Conservation (phyloP, 1,139 yeast genomes). For the Taphrina betulina region DNA sequence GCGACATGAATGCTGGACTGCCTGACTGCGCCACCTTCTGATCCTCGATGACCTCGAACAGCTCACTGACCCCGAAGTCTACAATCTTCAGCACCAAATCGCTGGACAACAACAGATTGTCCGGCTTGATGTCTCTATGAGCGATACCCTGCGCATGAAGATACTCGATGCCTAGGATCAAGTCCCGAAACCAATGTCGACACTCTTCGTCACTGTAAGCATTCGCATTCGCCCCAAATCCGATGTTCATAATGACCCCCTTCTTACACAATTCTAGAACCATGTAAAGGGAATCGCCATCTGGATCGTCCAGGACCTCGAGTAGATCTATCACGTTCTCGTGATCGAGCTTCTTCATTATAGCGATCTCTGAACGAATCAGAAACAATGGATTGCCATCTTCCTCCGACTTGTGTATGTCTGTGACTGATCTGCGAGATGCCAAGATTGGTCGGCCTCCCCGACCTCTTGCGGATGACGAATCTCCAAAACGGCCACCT, state of each 20-base stretch:
- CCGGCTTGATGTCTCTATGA: constrained; percentile 94
- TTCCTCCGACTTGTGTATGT: constrained; percentile 45
- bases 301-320: constrained; percentile 75
- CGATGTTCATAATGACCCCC: constrained; percentile 49
- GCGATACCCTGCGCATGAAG: constrained; percentile 89
- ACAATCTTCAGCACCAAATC: constrained; percentile 82
- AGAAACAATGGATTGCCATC: constrained; percentile 42
- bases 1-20: constrained; percentile 80
- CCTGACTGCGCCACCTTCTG: constrained; percentile 58
- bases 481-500: constrained; percentile 29
- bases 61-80: constrained; percentile 88
- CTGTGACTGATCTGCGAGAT: constrained; percentile 47
- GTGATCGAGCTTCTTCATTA: constrained; percentile 77
- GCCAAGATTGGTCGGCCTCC: constrained; percentile 30
- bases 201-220: constrained; percentile 47
- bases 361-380: constrained; percentile 75
- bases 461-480: constrained; percentile 5
- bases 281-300: constrained; percentile 65
- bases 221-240: constrained; percentile 56
- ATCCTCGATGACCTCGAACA: constrained; percentile 60
- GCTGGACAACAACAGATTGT: constrained; percentile 71
- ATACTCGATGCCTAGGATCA: constrained; percentile 83
- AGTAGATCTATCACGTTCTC: constrained; percentile 78
- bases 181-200: constrained; percentile 65
- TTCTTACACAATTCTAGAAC: constrained; percentile 71